phyloP scores from a whole-genome alignment of 257 asterid species.

The Solanum boliviense region DNA sequence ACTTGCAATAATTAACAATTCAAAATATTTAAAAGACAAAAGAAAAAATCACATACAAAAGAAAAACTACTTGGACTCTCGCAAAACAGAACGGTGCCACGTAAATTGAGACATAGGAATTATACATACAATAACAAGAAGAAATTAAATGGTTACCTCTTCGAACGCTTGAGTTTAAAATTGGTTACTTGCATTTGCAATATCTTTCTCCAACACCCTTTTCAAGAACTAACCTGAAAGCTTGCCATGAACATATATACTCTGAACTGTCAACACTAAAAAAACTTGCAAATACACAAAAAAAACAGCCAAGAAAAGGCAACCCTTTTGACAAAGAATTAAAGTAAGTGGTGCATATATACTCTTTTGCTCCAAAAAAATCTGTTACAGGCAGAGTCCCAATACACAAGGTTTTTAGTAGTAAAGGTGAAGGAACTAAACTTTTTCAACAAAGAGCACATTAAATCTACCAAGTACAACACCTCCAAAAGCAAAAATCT shows the following conservation, averaged over 20 bases:
- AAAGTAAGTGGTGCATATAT: not conserved
- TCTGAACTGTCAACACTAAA: not conserved
- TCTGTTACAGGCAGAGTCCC: not conserved
- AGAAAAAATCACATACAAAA: not conserved
- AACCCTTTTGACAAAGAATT: not conserved
- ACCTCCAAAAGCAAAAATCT: not conserved
- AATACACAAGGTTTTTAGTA: not conserved
- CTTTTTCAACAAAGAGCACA: not conserved
- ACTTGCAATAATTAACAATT: too few relatives aligned
- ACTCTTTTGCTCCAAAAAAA: not conserved
- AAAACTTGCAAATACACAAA: not conserved
- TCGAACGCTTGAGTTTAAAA: slow-evolving; percentile 50
- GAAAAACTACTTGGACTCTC: not conserved
- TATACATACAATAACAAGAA: not conserved
- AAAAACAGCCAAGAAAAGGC: not conserved
- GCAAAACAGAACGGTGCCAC: not conserved
- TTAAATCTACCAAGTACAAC: not conserved
- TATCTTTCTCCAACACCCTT: slow-evolving; percentile 31
- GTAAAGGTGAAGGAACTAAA: not conserved
- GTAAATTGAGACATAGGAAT: not conserved
- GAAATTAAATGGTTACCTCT: slow-evolving; percentile 36
- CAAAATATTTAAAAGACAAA: not conserved
- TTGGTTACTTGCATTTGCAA: slow-evolving; percentile 11
- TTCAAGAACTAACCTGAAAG: not conserved
- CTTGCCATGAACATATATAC: not conserved